These are phyloP conservation scores for Huntiella savannae DNA, from an alignment of 2,329 filamentous ascomycete species.

Conservation along the genomic window DNA sequence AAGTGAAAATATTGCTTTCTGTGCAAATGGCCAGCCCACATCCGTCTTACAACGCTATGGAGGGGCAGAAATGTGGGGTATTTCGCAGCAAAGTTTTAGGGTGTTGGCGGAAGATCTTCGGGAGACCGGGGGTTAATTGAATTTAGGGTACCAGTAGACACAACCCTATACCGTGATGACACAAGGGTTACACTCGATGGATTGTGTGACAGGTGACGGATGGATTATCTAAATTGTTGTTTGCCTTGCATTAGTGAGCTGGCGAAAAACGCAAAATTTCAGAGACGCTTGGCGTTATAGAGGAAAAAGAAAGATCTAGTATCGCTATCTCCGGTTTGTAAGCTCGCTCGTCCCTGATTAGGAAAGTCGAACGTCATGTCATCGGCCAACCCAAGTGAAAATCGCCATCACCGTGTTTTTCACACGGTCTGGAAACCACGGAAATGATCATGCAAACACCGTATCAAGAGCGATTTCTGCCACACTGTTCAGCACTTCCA, in stretches of 20 bases:
- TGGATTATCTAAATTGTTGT: not conserved
- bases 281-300: too few species aligned
- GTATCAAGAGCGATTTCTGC: too few species aligned
- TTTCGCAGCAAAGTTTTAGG: slow-evolving; percentile 10
- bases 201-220: not conserved
- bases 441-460: too few species aligned
- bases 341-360: too few species aligned
- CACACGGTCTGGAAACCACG: too few species aligned
- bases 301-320: too few species aligned
- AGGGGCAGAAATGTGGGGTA: slow-evolving; percentile 11
- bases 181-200: not conserved
- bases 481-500: too few species aligned
- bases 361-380: too few species aligned
- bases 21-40: slow-evolving; percentile 6
- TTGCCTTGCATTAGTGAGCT: not conserved
- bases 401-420: not conserved
- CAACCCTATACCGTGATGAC: not conserved
- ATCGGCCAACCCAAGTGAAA: not conserved
- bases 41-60: slow-evolving; percentile 2
- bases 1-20: slow-evolving; percentile 11
- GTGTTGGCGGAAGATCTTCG: slow-evolving; percentile 7
- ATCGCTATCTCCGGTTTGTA: too few species aligned
- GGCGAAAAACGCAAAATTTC: not conserved
- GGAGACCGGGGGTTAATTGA: not conserved
- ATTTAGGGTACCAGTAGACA: not conserved